These are phyloP conservation scores for Fraxinus floribunda DNA, from an alignment of 305 asterid species.

Conservation along the genomic window DNA sequence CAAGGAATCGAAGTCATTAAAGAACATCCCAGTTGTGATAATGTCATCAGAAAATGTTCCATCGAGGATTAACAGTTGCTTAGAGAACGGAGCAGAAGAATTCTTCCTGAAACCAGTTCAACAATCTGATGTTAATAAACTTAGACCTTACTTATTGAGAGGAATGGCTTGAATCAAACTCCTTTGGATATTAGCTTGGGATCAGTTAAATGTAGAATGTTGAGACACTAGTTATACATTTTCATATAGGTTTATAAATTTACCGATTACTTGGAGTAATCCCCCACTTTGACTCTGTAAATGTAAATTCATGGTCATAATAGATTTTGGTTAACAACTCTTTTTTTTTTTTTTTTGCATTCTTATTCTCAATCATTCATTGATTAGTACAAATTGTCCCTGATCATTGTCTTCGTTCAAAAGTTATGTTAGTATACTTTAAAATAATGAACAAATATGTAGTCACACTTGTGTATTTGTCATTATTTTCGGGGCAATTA, in stretches of 20 bases:
- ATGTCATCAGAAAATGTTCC: conserved; percentile 31
- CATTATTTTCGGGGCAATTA: background rate
- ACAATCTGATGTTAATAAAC: conserved; percentile 22
- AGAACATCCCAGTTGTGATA: conserved; percentile 22
- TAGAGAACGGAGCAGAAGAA: conserved; percentile 29
- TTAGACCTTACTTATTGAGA: conserved; percentile 21
- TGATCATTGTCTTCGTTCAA: too few relatives aligned
- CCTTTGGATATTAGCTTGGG: background rate
- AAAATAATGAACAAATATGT: background rate
- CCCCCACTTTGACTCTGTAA: background rate
- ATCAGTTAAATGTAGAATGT: background rate
- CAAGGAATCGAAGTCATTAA: conserved; percentile 20
- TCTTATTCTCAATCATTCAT: background rate
- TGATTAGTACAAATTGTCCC: background rate
- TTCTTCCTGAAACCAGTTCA: conserved; percentile 27
- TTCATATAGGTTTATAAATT: background rate
- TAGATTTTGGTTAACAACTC: background rate
- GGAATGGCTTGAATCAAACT: background rate
- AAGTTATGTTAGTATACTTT: background rate
- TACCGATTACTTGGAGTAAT: background rate
- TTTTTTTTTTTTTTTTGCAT: background rate
- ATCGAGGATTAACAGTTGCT: conserved; percentile 28
- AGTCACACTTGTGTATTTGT: background rate
- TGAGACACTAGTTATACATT: background rate
- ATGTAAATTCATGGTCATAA: background rate